Percentiles rank a stretch among this genome's conserved stretches.
phyloP scores from a whole-genome alignment of 1,284 basidiomycete genomes.

The Caloboletus firmus region DNA sequence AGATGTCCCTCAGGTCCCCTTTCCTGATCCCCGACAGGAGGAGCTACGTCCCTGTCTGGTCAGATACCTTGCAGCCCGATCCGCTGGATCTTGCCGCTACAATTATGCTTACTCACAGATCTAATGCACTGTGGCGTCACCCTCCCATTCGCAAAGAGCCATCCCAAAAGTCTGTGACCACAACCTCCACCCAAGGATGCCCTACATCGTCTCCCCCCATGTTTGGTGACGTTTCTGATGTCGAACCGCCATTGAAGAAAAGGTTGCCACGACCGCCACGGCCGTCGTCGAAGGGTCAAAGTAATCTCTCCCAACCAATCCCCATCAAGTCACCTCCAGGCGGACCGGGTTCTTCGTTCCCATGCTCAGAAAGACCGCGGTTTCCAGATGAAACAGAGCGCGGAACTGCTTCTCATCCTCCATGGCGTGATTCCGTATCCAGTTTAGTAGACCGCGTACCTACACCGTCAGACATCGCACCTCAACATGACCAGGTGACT shows the following conservation, averaged over 20 bases:
- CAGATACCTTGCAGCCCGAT: conserved; percentile 31
- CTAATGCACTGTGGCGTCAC: conserved; percentile 24
- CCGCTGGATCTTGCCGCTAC: conserved; percentile 30
- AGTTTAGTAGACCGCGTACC: neutral
- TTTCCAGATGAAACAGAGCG: neutral
- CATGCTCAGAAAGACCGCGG: neutral
- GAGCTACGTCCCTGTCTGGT: conserved; percentile 33
- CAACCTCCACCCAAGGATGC: neutral
- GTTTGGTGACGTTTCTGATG: neutral
- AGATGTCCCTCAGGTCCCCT: neutral
- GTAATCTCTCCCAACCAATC: neutral
- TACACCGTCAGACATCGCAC: neutral
- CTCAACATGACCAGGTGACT: neutral
- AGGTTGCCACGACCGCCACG: conserved; percentile 20
- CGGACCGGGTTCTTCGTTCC: neutral
- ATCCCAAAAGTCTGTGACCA: neutral
- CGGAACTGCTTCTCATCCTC: neutral
- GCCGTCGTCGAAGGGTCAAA: conserved; percentile 10
- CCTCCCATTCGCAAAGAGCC: neutral
- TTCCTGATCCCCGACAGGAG: conserved; percentile 22
- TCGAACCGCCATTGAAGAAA: conserved; percentile 7
- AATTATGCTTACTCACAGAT: conserved; percentile 27
- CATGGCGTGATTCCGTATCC: neutral
- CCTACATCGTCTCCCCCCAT: neutral
- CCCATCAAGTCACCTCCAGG: neutral